These are phyloP conservation scores for Phyllosticta ampelicida DNA, from an alignment of 2,329 filamentous ascomycete species.

Conservation along the genomic window DNA sequence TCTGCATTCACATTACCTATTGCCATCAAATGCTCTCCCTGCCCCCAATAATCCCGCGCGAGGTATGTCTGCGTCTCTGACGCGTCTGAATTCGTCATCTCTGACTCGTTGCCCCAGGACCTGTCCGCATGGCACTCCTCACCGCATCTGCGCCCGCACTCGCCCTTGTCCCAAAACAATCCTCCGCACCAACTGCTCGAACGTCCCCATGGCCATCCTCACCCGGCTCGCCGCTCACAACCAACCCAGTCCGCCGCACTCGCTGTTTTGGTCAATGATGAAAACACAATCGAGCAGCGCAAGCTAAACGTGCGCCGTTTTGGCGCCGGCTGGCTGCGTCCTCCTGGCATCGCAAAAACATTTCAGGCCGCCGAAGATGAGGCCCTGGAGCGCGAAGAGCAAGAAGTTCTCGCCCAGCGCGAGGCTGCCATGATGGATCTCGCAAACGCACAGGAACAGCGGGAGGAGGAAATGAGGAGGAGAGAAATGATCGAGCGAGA, in stretches of 20 bases:
- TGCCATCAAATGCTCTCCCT: conserved; percentile 20
- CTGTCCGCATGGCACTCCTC: conserved; percentile 8
- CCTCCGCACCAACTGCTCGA: conserved; percentile 15
- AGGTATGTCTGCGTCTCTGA: conserved; percentile 12
- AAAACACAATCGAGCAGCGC: conserved; percentile 63
- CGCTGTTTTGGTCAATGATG: conserved; percentile 61
- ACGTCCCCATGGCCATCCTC: conserved; percentile 13
- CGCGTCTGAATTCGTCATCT: neutral
- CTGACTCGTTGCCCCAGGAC: neutral
- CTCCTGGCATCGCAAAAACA: conserved; percentile 79
- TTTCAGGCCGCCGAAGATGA: conserved; percentile 86
- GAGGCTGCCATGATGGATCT: conserved; percentile 65
- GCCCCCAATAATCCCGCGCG: conserved; percentile 18
- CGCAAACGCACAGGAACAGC: conserved; percentile 50
- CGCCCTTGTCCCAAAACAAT: conserved; percentile 20
- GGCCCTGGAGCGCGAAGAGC: conserved; percentile 76
- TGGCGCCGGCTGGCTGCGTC: conserved; percentile 81
- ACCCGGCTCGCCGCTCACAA: conserved; percentile 18
- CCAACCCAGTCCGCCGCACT: conserved; percentile 49
- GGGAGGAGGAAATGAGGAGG: conserved; percentile 29
- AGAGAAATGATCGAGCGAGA: conserved; percentile 23
- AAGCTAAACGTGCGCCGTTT: conserved; percentile 77
- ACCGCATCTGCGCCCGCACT: conserved; percentile 2
- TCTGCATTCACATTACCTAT: neutral
- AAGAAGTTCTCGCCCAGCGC: conserved; percentile 60